Percentiles rank a stretch among this genome's conserved stretches.
These are phyloP conservation scores for Trichoderma asperellum DNA, from an alignment of 2,329 filamentous ascomycete genomes.

Conservation along the genomic window DNA sequence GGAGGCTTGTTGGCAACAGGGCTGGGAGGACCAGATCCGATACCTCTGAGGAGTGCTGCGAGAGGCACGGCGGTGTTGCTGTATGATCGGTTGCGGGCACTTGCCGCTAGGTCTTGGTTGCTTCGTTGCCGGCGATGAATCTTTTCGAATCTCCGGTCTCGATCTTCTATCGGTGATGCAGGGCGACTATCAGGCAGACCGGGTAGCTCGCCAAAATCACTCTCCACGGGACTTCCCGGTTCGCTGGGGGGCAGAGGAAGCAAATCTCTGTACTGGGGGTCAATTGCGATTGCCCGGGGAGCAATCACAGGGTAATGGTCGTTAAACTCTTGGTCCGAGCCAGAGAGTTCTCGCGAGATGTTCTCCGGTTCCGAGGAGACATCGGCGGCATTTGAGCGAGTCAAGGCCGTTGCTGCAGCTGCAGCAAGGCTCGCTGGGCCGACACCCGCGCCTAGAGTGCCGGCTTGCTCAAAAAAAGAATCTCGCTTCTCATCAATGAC, in stretches of 20 bases:
- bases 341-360: constrained; percentile 35
- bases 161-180: constrained; percentile 57
- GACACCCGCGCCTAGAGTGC: constrained; percentile 71
- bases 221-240: constrained; percentile 52
- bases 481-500: constrained; percentile 47
- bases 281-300: constrained; percentile 63
- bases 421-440: constrained; percentile 59
- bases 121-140: constrained; percentile 55
- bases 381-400: constrained; percentile 53
- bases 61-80: constrained; percentile 64
- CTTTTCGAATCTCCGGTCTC: constrained; percentile 46
- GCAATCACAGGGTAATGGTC: constrained; percentile 62
- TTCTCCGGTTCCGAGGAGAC: constrained; percentile 47
- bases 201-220: constrained; percentile 49
- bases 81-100: constrained; percentile 47
- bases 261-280: constrained; percentile 67
- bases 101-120: constrained; percentile 39
- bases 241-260: constrained; percentile 66
- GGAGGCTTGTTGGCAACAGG: constrained; percentile 46
- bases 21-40: constrained; percentile 50
- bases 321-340: constrained; percentile 39
- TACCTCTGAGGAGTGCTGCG: constrained; percentile 57
- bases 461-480: constrained; percentile 76
- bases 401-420: constrained; percentile 46
- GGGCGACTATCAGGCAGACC: constrained; percentile 64